Evolutionary conservation across 2,329 filamentous ascomycete species (phyloP).

Genomic region (Xylariaceae sp.): DNA sequence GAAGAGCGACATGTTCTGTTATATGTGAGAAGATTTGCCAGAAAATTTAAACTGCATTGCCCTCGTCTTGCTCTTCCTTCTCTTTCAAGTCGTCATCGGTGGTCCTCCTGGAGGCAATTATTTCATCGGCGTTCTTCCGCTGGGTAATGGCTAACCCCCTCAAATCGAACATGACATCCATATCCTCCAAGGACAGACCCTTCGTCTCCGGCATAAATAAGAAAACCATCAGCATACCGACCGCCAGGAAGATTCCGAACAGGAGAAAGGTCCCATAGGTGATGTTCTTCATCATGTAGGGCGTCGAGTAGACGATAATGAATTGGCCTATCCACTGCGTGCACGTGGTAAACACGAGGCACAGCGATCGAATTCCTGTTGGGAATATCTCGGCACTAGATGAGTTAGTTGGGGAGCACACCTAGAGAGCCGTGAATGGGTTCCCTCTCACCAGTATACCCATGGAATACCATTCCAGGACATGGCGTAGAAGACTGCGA

Average conservation of each 20-base stretch:
- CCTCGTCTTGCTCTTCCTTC: too few relatives aligned
- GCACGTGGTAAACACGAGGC: slow-evolving; percentile 27
- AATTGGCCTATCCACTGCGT: slow-evolving; percentile 36
- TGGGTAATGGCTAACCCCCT: slow-evolving; percentile 12
- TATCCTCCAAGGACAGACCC: slow-evolving; percentile 46
- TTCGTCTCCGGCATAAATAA: slow-evolving; percentile 50
- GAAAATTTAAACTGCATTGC: too few relatives aligned
- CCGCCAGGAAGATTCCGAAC: slow-evolving; percentile 45
- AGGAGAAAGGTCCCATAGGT: slow-evolving; percentile 49
- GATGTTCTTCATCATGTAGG: slow-evolving; percentile 35
- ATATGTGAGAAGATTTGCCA: too few relatives aligned
- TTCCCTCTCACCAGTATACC: slow-evolving; percentile 24
- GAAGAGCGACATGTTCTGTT: too few relatives aligned
- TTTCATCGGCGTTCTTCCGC: slow-evolving; percentile 10
- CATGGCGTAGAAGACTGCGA: slow-evolving; percentile 28
- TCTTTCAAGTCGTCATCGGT: slow-evolving; percentile 5
- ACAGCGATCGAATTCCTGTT: slow-evolving; percentile 27
- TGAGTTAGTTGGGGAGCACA: neutral
- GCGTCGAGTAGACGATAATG: slow-evolving; percentile 28
- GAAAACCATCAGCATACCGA: slow-evolving; percentile 43
- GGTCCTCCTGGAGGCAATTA: slow-evolving; percentile 5
- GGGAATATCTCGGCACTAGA: slow-evolving; percentile 30
- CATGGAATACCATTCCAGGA: slow-evolving; percentile 35
- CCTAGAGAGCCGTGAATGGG: neutral
- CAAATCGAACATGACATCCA: slow-evolving; percentile 43